Conservation (phyloP, 139 green algal genomes). For the Volvox africanus region DNA sequence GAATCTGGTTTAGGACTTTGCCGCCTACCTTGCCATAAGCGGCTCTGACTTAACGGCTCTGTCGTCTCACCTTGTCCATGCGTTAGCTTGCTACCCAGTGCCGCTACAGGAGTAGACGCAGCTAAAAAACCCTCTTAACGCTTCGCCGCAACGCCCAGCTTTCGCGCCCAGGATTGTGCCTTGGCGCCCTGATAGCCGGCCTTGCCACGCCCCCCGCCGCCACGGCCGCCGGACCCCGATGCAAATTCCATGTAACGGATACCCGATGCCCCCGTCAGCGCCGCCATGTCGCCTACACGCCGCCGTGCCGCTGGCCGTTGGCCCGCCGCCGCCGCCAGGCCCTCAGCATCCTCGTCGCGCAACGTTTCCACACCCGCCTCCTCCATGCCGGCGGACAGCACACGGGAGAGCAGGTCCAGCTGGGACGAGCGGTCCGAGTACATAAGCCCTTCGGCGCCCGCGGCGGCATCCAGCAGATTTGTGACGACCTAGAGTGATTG, state of each 20-base stretch:
- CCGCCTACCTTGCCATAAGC: too few relatives aligned
- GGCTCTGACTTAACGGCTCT: too few relatives aligned
- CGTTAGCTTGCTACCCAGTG: too few relatives aligned
- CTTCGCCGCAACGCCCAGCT: slow-evolving; percentile 28
- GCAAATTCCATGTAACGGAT: slow-evolving; percentile 84
- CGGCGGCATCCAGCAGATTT: slow-evolving; percentile 77
- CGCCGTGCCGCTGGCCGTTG: slow-evolving; percentile 53
- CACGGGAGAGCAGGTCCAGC: slow-evolving; percentile 76
- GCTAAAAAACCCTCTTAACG: background rate
- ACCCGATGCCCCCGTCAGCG: slow-evolving; percentile 84
- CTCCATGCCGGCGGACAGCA: slow-evolving; percentile 77
- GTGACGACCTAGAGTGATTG: slow-evolving; percentile 83
- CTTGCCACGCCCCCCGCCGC: background rate
- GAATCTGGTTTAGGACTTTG: too few relatives aligned
- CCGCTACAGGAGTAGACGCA: background rate
- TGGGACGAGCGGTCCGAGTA: slow-evolving; percentile 19
- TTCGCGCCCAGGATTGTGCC: slow-evolving; percentile 42
- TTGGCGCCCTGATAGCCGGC: slow-evolving; percentile 31
- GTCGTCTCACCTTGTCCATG: too few relatives aligned
- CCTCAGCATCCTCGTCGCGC: slow-evolving; percentile 58
- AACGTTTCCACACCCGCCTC: slow-evolving; percentile 79
- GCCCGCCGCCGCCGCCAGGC: slow-evolving; percentile 38
- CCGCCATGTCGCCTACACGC: slow-evolving; percentile 74
- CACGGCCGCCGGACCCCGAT: background rate
- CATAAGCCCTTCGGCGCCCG: background rate